phyloP scores from a whole-genome alignment of 176 grass and related monocot genomes.

The Coix lacrymajobi region DNA sequence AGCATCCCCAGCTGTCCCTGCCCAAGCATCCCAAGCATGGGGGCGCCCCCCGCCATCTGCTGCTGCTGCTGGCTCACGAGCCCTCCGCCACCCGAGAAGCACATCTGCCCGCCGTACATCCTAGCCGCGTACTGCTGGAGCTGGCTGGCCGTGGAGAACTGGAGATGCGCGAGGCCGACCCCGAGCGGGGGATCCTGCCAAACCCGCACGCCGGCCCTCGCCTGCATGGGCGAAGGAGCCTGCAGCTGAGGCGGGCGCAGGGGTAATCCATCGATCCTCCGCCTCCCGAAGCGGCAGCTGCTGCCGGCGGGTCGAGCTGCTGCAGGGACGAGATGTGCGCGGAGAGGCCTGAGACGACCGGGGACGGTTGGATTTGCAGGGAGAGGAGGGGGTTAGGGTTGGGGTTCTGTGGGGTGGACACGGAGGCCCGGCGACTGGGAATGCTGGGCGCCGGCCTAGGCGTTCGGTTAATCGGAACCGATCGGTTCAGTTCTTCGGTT shows the following conservation, averaged over 20 bases:
- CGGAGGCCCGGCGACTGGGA: slow-evolving; percentile 16
- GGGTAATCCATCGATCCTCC: slow-evolving; percentile 37
- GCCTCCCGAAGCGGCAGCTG: slow-evolving; percentile 6
- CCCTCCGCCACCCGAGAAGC: slow-evolving; percentile 54
- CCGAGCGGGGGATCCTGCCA: slow-evolving; percentile 53
- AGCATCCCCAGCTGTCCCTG: slow-evolving; percentile 71
- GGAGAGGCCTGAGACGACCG: slow-evolving; percentile 50
- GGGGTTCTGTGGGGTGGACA: slow-evolving; percentile 54
- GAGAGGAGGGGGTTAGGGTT: slow-evolving; percentile 57
- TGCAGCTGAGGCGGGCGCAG: slow-evolving; percentile 56
- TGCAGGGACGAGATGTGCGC: slow-evolving; percentile 54
- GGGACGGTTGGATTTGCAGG: slow-evolving; percentile 59
- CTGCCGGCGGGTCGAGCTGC: slow-evolving; percentile 45
- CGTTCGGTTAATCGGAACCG: no score
- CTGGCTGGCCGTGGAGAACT: slow-evolving; percentile 30
- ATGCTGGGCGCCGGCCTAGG: slow-evolving; percentile 45
- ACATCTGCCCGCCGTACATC: slow-evolving; percentile 81
- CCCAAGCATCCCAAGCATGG: slow-evolving; percentile 69
- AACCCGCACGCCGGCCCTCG: slow-evolving; percentile 21
- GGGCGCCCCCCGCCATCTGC: slow-evolving; percentile 52
- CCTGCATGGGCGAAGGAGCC: slow-evolving; percentile 56
- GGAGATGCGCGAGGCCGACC: slow-evolving; percentile 37
- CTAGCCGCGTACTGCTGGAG: slow-evolving; percentile 64
- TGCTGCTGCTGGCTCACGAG: slow-evolving; percentile 62
- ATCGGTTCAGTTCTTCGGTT: no score